Evolutionary conservation across 768 basidiomycete genomes (phyloP), one percentile per base, ranked within the genome.

Genomic region (Auricularia sp.): DNA sequence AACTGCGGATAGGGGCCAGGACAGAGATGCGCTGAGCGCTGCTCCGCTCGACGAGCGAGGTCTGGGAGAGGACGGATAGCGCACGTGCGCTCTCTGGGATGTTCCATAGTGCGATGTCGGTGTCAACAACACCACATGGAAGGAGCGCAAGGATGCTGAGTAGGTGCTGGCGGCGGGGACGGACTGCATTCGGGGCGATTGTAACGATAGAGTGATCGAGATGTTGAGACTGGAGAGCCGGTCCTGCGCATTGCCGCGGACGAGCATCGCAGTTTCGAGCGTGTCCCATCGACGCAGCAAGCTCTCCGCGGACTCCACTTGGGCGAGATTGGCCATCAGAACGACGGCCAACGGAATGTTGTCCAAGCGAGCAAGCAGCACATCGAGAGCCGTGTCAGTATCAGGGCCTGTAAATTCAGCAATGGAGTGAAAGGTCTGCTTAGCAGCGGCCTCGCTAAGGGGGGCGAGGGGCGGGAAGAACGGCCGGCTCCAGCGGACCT

Each of bases 321-420:
- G 56, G 62, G 66, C 69, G 2, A 66, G 64, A 37, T 70, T 70
- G 4, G 77, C 77, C 70, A 77, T 70, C 3, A 78, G 69, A 24
- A 71, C 74, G 36, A 78, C 68, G n/a, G 70, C 70, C 1, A 71
- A 69, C 24, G 70, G 70, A 21, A 71, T 64, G 62, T 35, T 66
- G 34, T 71, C 70, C 54, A 71, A 62, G 18, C 65, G 65, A 39
- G 54, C 24, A 16, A 70, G 62, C 24, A 71, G 62, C 67, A 34
- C 56, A 54, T 67, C 67, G 56, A 70, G 63, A 29, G 29, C 29
- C 29, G 29, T 2, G 37, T 66, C 61, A 10, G 67, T 67, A 29
- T 71, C 70, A 61, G 68, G 63, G 62, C 70, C 70, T 47, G 65
- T 45, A 36, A 66, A 65, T 65, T 69, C 70, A 37, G 69, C 68